Conservation (phyloP, 768 basidiomycete species). For the Macrocybe gigantea region DNA sequence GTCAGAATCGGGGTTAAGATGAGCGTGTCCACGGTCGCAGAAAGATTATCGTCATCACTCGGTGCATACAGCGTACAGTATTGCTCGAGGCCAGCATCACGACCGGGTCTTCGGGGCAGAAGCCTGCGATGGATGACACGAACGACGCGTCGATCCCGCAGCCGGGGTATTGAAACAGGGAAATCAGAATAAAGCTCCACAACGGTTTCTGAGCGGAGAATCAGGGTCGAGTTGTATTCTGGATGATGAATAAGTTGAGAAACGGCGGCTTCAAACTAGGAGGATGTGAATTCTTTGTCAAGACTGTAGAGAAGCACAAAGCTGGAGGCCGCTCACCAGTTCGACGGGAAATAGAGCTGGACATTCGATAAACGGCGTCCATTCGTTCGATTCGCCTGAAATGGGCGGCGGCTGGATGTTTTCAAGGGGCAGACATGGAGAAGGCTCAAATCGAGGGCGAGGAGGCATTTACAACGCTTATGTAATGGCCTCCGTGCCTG, state of each 20-base stretch:
- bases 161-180: constrained; percentile 24
- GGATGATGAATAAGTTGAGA: constrained; percentile 80
- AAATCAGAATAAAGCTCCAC: constrained; percentile 29
- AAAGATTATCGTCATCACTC: constrained; percentile 5
- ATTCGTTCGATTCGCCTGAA: neutral
- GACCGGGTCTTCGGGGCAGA: constrained; percentile 71
- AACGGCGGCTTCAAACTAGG: constrained; percentile 68
- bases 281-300: neutral
- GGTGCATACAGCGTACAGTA: constrained; percentile 67
- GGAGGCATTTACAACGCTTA: too few species aligned
- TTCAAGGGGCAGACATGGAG: too few species aligned
- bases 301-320: neutral
- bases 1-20: constrained; percentile 55
- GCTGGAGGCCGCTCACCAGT: constrained; percentile 25
- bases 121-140: constrained; percentile 61
- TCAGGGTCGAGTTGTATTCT: constrained; percentile 89
- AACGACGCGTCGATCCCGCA: constrained; percentile 32
- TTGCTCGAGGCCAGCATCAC: constrained; percentile 73
- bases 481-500: too few species aligned
- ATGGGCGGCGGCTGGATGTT: too few species aligned
- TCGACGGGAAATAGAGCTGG: constrained; percentile 35
- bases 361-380: constrained; percentile 35
- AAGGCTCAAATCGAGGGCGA: too few species aligned
- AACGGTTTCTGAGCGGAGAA: constrained; percentile 75
- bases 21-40: constrained; percentile 24